Evolutionary conservation across 768 basidiomycete species (phyloP).

Genomic region (Lyophyllum atratum): DNA sequence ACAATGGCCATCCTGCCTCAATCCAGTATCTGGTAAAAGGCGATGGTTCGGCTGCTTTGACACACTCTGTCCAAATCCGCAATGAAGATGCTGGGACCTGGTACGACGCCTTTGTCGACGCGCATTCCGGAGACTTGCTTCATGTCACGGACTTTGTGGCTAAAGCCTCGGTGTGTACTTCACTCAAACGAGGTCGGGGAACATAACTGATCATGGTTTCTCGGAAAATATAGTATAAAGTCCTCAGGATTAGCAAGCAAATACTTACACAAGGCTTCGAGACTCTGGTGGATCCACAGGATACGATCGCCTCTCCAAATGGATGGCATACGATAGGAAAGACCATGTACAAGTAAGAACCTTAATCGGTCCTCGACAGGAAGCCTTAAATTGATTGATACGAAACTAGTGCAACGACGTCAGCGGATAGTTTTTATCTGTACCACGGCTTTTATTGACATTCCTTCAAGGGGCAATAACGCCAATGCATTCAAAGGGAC

Average conservation of each 20-base stretch:
- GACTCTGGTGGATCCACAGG: conserved; percentile 46
- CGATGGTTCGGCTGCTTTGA: conserved; percentile 39
- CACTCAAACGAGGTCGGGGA: conserved; percentile 24
- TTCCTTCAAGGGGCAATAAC: conserved; percentile 33
- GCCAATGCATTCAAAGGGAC: conserved; percentile 33
- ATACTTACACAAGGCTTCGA: conserved; percentile 47
- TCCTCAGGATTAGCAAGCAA: conserved; percentile 48
- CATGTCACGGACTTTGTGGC: conserved; percentile 58
- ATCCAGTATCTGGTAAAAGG: conserved; percentile 42
- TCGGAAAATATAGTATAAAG: conserved; percentile 34
- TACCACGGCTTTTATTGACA: not conserved
- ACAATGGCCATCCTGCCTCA: conserved; percentile 38
- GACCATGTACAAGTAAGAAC: conserved; percentile 25
- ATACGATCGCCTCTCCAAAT: conserved; percentile 45
- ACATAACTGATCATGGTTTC: not conserved
- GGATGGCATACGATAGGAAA: conserved; percentile 38
- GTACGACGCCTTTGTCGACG: conserved; percentile 62
- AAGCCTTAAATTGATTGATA: not conserved
- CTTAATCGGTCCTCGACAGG: not conserved
- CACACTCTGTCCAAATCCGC: conserved; percentile 38
- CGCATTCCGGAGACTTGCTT: conserved; percentile 49
- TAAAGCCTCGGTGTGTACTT: conserved; percentile 39
- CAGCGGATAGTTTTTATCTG: not conserved
- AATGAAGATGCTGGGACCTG: conserved; percentile 41
- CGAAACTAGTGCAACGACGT: not conserved